These are phyloP conservation scores for Phytophthora citrophthora DNA, from an alignment of 352 stramenopile genomes.

Conservation along the genomic window DNA sequence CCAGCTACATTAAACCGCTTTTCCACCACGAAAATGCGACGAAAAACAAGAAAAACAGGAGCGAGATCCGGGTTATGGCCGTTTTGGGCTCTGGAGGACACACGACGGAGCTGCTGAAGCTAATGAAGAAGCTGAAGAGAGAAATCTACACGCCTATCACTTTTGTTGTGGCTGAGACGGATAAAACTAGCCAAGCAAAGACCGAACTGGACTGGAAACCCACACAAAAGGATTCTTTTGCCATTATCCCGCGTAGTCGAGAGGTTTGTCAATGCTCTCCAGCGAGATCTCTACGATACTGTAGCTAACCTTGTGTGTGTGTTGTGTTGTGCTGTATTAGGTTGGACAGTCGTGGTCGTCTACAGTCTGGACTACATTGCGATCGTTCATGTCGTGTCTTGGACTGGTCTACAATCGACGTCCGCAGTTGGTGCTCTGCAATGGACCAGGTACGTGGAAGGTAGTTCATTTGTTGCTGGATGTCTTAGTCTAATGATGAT, in stretches of 20 bases:
- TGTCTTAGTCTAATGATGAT: background rate
- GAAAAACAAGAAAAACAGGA: slow-evolving; percentile 9
- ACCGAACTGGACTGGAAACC: slow-evolving; percentile 74
- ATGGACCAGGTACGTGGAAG: slow-evolving; percentile 73
- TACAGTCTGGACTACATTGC: slow-evolving; percentile 89
- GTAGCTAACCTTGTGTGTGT: slow-evolving; percentile 1
- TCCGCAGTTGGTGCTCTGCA: slow-evolving; percentile 93
- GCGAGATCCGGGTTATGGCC: slow-evolving; percentile 68
- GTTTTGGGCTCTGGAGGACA: slow-evolving; percentile 91
- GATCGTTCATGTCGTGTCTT: slow-evolving; percentile 79
- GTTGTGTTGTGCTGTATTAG: slow-evolving; percentile 35
- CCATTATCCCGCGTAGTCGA: slow-evolving; percentile 90
- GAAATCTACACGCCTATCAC: slow-evolving; percentile 85
- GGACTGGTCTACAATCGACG: slow-evolving; percentile 71
- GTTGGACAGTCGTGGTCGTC: slow-evolving; percentile 94
- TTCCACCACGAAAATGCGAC: slow-evolving; percentile 23
- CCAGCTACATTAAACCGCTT: slow-evolving; percentile 25
- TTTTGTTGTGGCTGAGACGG: slow-evolving; percentile 91
- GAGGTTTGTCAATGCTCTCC: slow-evolving; percentile 60
- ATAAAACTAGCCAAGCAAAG: slow-evolving; percentile 90
- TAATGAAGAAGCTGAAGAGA: slow-evolving; percentile 86
- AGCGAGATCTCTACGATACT: background rate
- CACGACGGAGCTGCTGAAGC: slow-evolving; percentile 95
- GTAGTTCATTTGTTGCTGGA: background rate
- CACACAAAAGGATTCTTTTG: slow-evolving; percentile 53